Evolutionary conservation across 805 yeast genomes (phyloP), one percentile per base, ranked within the genome.

Genomic region (Zygosaccharomyces pseudorouxii): DNA sequence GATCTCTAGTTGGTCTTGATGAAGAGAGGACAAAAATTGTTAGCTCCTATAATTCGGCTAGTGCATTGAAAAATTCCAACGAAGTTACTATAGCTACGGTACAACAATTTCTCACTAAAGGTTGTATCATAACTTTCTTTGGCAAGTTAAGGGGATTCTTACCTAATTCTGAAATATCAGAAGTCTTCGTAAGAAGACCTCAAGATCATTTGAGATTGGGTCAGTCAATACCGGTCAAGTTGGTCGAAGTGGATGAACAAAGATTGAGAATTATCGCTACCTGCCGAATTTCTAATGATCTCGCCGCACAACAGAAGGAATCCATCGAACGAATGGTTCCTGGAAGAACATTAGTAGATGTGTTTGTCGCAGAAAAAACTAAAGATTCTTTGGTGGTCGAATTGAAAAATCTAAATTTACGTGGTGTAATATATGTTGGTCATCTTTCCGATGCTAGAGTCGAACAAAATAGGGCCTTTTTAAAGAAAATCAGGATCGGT

Each of bases 101-200:
- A 39, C 82, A 82, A 51, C 73, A 78, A 29, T 77, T 92, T 57
- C 79, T 79, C 42, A 81, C 83, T 49, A 74, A 77, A 49, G 99
- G 99, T 59, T 95, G 87, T 41, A 71, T 89, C 38, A 81, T 93
- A 5, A 79, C 89, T 12, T 89, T 93, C 62, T 90, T 88, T 60
- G 95, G 93, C 47, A 74, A 76, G 46, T 65, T 87, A 38, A 79
- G 75, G 55, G 99, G 89, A 0, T 90, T 80, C 64, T 72, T 93
- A 52, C 98, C 99, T 27, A 80, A 82, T 55, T 73, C 83, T 47
- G 98, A 93, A 71, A 86, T 93, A 59, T 84, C 95, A 46, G 98
- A 93, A 68, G 81, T 96, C 1, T 87, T 78, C 64, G 93, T 90
- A 35, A 76, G 74, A 45, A 79, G 80, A 47, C 89, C 96, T 16